These are phyloP conservation scores for Cryptococcus sp. DNA, from an alignment of 1,284 basidiomycete species.

Conservation along the genomic window DNA sequence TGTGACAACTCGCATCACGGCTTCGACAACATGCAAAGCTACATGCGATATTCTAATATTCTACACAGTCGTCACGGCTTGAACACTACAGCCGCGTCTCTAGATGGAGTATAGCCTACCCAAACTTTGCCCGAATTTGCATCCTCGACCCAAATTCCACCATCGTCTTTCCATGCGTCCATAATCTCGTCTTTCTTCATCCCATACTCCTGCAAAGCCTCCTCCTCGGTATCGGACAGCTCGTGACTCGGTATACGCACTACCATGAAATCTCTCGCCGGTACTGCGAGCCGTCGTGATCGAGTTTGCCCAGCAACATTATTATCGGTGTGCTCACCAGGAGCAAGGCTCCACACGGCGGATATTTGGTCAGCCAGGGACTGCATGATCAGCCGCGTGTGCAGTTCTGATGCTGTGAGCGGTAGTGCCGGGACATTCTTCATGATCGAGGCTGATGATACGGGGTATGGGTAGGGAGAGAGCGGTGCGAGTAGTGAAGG, in stretches of 20 bases:
- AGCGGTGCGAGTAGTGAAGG: constrained; percentile 56
- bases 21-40: too few species aligned
- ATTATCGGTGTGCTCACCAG: background rate
- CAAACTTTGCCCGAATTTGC: constrained; percentile 18
- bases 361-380: constrained; percentile 49
- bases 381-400: constrained; percentile 55
- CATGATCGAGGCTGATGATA: constrained; percentile 10
- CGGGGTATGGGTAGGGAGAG: constrained; percentile 46
- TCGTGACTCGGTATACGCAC: constrained; percentile 58
- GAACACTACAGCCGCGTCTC: background rate
- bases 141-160: constrained; percentile 33
- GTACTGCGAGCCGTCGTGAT: constrained; percentile 56
- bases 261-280: constrained; percentile 69
- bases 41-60: too few species aligned
- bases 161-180: constrained; percentile 32
- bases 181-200: constrained; percentile 70
- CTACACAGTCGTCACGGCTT: too few species aligned
- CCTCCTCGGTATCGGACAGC: constrained; percentile 35
- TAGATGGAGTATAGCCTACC: constrained; percentile 30
- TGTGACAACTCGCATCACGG: too few species aligned
- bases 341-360: constrained; percentile 38
- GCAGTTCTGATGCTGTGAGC: constrained; percentile 42
- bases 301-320: background rate
- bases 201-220: constrained; percentile 68
- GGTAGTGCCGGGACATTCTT: constrained; percentile 22